Base-by-base conservation (phyloP, 257 asterid species). In the Sherardia arvensis region DNA sequence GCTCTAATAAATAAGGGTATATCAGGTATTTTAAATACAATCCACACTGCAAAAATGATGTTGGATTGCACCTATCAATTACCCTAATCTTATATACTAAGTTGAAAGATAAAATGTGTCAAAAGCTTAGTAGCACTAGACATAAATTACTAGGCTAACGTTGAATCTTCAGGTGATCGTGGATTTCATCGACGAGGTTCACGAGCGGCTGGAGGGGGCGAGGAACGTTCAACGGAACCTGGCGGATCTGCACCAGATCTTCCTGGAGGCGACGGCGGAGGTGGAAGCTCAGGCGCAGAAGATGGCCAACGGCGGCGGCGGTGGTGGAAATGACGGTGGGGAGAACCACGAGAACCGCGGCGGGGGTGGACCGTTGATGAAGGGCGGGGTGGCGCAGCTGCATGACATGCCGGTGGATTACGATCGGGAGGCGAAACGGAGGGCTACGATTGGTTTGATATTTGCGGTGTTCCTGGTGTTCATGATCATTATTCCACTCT, bases 251-350 rank as follows among this genome's bases (percentile, higher is more conserved):
- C 80, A 78, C 17, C 80, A 71, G 61, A 28, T 69, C 4, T 69
- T 78, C 28, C 21, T 74, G 40, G 76, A 68, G 43, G 59, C 69
- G 69, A 74, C 76, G 34, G 74, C 71, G 23, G 55, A 66, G 8
- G 76, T 66, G 20, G 83, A 78, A 20, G 54, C 66, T 20, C 78
- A 65, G 26, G 77, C 75, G 17, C 80, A 72, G 66, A 79, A 70
- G 47, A 27, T 70, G 23, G 40, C 22, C 20, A 38, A 61, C 4
- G n/a, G 7, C 6, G 62, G 33, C 3, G 61, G 61, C 8, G 28
- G 29, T 4, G 59, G 59, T 1, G 33, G n/a, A 2, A 7, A 8
- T 4, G 18, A 7, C 0, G 23, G 56, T 20, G 57, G 66, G 17
- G 67, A 63, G 27, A 40, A 64, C 34, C 68, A 64, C 14, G 38